Conservation (phyloP, 2,329 filamentous ascomycete species). For the Immersiporthe knoxdaviesiana region DNA sequence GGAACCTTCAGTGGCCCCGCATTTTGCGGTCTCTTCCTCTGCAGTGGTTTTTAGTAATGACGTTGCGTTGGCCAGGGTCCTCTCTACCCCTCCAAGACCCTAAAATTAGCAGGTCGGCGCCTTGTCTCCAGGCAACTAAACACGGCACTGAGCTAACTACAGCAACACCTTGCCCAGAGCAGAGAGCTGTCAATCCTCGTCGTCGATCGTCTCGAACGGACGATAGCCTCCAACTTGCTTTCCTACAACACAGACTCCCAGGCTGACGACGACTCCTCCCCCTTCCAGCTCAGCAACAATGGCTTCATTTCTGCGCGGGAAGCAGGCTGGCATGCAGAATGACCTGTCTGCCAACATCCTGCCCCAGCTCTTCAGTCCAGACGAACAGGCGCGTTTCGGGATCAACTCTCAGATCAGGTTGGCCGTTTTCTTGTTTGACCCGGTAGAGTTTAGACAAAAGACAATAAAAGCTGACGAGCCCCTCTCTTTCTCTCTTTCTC, state of each 20-base stretch:
- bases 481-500: too few relatives aligned
- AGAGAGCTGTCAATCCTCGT: slow-evolving; percentile 1
- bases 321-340: slow-evolving; percentile 89
- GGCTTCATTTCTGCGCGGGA: slow-evolving; percentile 86
- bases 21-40: background rate
- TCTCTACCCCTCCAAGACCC: slow-evolving; percentile 8
- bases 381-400: slow-evolving; percentile 82
- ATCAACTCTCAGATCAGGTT: slow-evolving; percentile 76
- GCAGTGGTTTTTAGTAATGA: slow-evolving; percentile 2
- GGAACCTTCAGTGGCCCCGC: background rate
- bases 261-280: background rate
- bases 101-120: slow-evolving; percentile 14
- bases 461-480: slow-evolving; percentile 9
- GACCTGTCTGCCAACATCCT: slow-evolving; percentile 84
- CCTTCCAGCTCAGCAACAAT: slow-evolving; percentile 50
- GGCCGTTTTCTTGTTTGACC: slow-evolving; percentile 28
- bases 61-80: slow-evolving; percentile 13
- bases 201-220: slow-evolving; percentile 8
- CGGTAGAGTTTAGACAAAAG: background rate
- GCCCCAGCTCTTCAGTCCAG: slow-evolving; percentile 77
- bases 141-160: background rate
- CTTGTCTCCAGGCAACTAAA: background rate
- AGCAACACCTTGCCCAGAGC: background rate
- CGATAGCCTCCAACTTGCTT: slow-evolving; percentile 10
- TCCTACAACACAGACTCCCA: slow-evolving; percentile 2